Evolutionary conservation across 805 yeast genomes (phyloP).

Genomic region (Spathaspora arborariae): DNA sequence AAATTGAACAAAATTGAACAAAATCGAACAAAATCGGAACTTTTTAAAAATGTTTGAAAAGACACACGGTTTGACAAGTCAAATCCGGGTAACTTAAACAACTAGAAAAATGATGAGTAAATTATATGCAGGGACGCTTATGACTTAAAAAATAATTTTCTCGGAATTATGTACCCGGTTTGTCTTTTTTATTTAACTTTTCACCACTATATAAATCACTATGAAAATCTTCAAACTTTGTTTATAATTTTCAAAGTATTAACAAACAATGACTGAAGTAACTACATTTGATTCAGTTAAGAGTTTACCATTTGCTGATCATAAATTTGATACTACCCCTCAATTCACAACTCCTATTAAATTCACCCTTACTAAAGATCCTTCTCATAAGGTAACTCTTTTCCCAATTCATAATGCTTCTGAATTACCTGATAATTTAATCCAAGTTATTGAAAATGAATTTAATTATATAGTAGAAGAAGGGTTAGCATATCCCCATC

Average conservation of each 20-base stretch:
- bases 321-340: slow-evolving; percentile 17
- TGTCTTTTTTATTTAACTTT: neutral
- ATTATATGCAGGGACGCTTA: neutral
- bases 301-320: slow-evolving; percentile 34
- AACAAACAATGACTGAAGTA: slow-evolving; percentile 3
- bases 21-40: neutral
- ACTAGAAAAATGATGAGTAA: neutral
- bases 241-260: neutral
- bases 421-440: slow-evolving; percentile 49
- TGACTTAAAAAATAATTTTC: neutral
- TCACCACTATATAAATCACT: neutral
- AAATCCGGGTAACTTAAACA: neutral
- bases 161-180: neutral
- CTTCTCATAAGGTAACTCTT: slow-evolving; percentile 48
- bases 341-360: slow-evolving; percentile 28
- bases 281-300: slow-evolving; percentile 6
- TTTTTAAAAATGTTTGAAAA: neutral
- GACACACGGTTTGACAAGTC: neutral
- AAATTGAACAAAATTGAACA: too few relatives aligned
- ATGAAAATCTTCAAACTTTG: neutral
- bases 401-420: slow-evolving; percentile 50
- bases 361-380: slow-evolving; percentile 41
- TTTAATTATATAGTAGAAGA: slow-evolving; percentile 64
- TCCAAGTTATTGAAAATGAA: slow-evolving; percentile 43
- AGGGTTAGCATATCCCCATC: slow-evolving; percentile 75